Base-by-base conservation (phyloP, 805 yeast species). In the Yueomyces sinensis region DNA sequence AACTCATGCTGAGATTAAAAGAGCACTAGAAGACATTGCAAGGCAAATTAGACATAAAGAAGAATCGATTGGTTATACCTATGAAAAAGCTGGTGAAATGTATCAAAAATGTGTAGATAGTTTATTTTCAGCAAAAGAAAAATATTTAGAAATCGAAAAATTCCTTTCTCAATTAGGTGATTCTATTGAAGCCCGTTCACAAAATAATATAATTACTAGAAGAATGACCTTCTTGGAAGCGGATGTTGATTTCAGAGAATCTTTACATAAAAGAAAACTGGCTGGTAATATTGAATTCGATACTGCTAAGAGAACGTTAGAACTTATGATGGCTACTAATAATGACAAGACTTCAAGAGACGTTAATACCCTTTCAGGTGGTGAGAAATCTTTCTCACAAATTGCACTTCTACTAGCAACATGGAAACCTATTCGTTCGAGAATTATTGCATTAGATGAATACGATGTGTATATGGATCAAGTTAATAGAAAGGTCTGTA, bases 381-480 rank as follows among this genome's bases (percentile, higher is more conserved):
- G 99, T 31, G 98, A 91, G 53, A 87, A 87, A 52, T 84, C 96
- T 1, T 89, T 80, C 54, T 76, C 95, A 0, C 98, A 93, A 54
- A 76, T 89, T 41, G 82, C 96, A 0, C 66, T 91, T 38, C 58
- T 91, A 31, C 63, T 89, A 39, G 79, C 96, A 0, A 80, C 94
- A 20, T 91, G 99, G 99, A 74, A 75, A 42, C 78, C 83, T 19
- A 87, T 91, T 95, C 74, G 79, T 40, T 78, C 94, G 0, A 72
- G 82, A 37, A 70, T 91, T 15, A 72, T 93, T 39, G 96, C 96
- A 0, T 61, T 91, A 39, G 99, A 91, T 58, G 99, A 91, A 56
- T 91, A 82, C 54, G 99, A 91, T 59, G 98, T 91, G 16, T 91
- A 77, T 49, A 91, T 91, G 98, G 99, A 91, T 56, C 83, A 84